Conservation (phyloP, 257 asterid genomes). For the Fraxinus americana region DNA sequence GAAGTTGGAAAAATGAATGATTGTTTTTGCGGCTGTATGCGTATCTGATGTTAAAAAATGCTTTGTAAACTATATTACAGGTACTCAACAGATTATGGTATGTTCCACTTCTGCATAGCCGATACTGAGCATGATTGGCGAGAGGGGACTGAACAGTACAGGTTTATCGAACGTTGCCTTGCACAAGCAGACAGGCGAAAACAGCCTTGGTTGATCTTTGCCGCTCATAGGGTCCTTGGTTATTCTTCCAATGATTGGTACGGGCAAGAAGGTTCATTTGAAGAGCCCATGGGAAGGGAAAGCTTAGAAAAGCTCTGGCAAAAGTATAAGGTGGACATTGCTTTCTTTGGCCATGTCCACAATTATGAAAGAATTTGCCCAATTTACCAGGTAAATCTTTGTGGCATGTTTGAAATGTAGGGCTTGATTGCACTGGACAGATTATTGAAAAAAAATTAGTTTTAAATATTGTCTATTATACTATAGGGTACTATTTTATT, state of each 20-base stretch:
- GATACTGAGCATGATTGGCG: conserved; percentile 66
- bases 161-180: conserved; percentile 51
- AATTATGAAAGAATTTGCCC: conserved; percentile 64
- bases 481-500: too few relatives aligned
- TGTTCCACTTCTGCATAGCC: conserved; percentile 72
- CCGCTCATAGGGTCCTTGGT: conserved; percentile 59
- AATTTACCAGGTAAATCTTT: conserved; percentile 45
- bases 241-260: conserved; percentile 55
- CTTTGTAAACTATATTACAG: conserved; percentile 25
- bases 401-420: too few relatives aligned
- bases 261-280: conserved; percentile 56
- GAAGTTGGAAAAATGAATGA: too few relatives aligned
- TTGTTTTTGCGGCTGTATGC: too few relatives aligned
- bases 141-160: conserved; percentile 61
- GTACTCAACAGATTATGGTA: conserved; percentile 74
- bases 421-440: too few relatives aligned
- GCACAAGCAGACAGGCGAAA: conserved; percentile 54
- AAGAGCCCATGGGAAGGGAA: conserved; percentile 69
- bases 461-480: too few relatives aligned
- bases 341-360: conserved; percentile 63
- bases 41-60: too few relatives aligned
- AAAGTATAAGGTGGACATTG: conserved; percentile 64
- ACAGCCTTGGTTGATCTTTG: conserved; percentile 62
- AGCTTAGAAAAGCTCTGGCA: conserved; percentile 68
- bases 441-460: too few relatives aligned